Percentiles rank a stretch among this genome's conserved stretches.
These are phyloP conservation scores for Saposhnikovia divaricata DNA, from an alignment of 129 eudicot genomes.

Conservation along the genomic window DNA sequence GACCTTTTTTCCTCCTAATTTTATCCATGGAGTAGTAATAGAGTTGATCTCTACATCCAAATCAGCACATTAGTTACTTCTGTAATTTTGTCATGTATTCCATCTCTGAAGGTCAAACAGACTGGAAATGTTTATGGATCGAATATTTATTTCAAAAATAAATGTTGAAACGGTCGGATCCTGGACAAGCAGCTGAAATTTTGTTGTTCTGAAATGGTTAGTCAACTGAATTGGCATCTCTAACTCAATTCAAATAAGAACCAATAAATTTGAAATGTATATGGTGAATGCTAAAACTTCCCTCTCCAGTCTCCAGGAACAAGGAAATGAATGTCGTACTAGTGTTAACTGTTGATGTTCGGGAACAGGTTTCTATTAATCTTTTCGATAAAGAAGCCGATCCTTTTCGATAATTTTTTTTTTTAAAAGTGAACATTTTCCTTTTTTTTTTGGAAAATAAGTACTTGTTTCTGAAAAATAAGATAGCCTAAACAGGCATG, in stretches of 20 bases:
- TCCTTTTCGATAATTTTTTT: no score
- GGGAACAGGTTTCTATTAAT: background rate
- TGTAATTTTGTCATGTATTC: conserved; percentile 9
- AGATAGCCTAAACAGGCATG: no score
- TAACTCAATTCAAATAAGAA: background rate
- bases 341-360: background rate
- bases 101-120: background rate
- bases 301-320: background rate
- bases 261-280: background rate
- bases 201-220: background rate
- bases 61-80: background rate
- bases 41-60: background rate
- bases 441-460: no score
- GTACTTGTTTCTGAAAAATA: no score
- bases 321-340: background rate
- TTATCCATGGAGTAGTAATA: conserved; percentile 7
- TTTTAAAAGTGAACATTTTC: no score
- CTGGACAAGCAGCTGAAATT: background rate
- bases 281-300: background rate
- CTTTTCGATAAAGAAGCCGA: background rate
- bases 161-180: background rate
- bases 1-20: background rate
- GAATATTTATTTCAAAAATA: background rate
- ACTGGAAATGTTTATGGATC: background rate
- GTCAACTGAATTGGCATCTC: background rate